Percentiles rank a stretch among this genome's conserved stretches.
Conservation (phyloP, 2,329 filamentous ascomycete genomes). For the Aspergillus uvarum region DNA sequence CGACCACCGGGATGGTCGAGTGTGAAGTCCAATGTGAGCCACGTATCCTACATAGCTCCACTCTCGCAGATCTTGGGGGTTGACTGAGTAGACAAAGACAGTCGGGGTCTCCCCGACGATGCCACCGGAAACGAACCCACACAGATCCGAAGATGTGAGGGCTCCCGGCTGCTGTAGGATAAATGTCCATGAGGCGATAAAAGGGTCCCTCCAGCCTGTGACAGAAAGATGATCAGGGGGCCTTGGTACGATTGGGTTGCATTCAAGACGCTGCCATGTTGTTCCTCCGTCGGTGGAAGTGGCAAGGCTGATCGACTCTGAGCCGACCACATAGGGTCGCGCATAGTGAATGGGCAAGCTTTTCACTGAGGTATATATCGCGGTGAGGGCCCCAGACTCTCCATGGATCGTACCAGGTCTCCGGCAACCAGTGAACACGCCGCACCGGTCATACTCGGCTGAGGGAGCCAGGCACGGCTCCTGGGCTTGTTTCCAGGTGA, state of each 20-base stretch:
- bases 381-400: conserved; percentile 30
- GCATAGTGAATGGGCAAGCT: conserved; percentile 44
- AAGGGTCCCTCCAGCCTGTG: conserved; percentile 48
- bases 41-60: conserved; percentile 51
- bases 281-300: conserved; percentile 39
- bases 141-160: conserved; percentile 31
- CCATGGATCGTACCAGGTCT: conserved; percentile 28
- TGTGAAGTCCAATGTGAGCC: conserved; percentile 42
- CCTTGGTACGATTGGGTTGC: conserved; percentile 41
- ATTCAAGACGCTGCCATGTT: conserved; percentile 36
- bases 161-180: conserved; percentile 18
- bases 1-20: conserved; percentile 46
- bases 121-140: conserved; percentile 53
- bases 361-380: conserved; percentile 44
- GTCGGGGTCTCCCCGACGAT: conserved; percentile 45
- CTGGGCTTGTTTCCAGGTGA: conserved; percentile 37
- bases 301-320: conserved; percentile 42
- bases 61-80: conserved; percentile 39
- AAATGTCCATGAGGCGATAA: conserved; percentile 31
- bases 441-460: conserved; percentile 39
- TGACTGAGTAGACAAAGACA: conserved; percentile 49
- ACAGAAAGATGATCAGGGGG: conserved; percentile 36
- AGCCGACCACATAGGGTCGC: conserved; percentile 36
- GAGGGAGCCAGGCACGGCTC: conserved; percentile 35
- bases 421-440: conserved; percentile 46